These are phyloP conservation scores for Curvularia spicifera DNA, from an alignment of 2,329 filamentous ascomycete genomes.

Conservation along the genomic window DNA sequence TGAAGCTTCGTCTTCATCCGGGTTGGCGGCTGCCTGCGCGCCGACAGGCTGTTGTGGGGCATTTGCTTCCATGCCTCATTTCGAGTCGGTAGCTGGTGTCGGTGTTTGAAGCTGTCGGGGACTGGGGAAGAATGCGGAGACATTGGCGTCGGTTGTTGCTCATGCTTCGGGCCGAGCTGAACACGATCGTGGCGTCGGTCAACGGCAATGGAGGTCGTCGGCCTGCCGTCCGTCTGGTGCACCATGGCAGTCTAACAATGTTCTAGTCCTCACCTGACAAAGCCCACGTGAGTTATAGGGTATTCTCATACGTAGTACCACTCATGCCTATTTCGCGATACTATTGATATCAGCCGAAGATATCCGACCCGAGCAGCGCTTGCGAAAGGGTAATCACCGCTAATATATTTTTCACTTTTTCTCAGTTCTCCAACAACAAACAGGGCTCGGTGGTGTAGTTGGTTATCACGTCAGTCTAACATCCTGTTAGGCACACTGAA, in stretches of 20 bases:
- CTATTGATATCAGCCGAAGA: no score
- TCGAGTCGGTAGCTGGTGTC: conserved; percentile 15
- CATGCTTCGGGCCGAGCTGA: conserved; percentile 13
- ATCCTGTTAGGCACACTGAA: conserved; percentile 25
- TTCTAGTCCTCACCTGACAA: background rate
- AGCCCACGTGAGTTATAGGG: background rate
- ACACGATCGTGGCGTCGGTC: background rate
- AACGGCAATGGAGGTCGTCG: background rate
- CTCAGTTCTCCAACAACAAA: background rate
- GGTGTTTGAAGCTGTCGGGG: conserved; percentile 24
- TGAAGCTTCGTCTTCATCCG: conserved; percentile 27
- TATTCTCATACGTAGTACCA: background rate
- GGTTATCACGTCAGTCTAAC: conserved; percentile 57
- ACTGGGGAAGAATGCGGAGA: conserved; percentile 17
- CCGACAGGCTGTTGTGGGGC: conserved; percentile 20
- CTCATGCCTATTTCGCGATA: background rate
- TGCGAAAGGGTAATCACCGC: no score
- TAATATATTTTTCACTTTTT: background rate
- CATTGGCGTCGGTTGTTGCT: conserved; percentile 16
- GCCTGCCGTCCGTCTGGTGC: background rate
- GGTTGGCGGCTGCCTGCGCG: conserved; percentile 17
- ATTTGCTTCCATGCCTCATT: conserved; percentile 23
- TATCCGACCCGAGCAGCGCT: no score
- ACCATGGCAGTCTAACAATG: background rate
- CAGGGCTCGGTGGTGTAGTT: conserved; percentile 52